Conservation (phyloP, 441 rosid species). For the Melianthus villosus region DNA sequence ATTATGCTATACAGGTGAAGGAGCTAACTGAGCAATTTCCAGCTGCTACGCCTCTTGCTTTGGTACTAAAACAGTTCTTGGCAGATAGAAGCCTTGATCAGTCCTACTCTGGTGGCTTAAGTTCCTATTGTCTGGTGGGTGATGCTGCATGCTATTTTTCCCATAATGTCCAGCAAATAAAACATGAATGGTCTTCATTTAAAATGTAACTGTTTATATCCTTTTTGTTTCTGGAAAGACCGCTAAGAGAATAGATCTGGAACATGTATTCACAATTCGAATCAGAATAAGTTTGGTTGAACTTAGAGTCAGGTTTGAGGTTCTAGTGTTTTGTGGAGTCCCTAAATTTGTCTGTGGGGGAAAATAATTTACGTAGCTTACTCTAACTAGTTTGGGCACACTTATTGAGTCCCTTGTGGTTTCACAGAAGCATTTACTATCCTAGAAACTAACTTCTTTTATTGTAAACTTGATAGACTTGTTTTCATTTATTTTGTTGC, state of each 20-base stretch:
- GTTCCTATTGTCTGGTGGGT: slow-evolving; percentile 92
- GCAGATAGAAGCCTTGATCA: slow-evolving; percentile 97
- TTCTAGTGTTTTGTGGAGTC: too few relatives aligned
- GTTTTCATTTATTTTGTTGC: background rate
- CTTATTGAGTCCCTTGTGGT: too few relatives aligned
- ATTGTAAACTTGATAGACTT: too few relatives aligned
- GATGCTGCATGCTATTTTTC: slow-evolving; percentile 1
- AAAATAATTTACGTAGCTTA: background rate
- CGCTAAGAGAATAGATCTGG: background rate
- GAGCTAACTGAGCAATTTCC: slow-evolving; percentile 87
- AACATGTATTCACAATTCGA: background rate
- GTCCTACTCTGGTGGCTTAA: slow-evolving; percentile 97
- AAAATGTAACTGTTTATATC: too few relatives aligned
- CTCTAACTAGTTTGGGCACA: too few relatives aligned
- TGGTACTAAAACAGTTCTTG: slow-evolving; percentile 91
- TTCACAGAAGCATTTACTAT: too few relatives aligned
- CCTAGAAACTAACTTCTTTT: too few relatives aligned
- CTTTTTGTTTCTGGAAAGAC: background rate
- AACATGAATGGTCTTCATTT: background rate
- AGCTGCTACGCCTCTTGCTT: slow-evolving; percentile 88
- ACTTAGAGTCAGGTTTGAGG: background rate
- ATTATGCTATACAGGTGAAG: slow-evolving; percentile 46
- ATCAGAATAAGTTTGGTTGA: background rate
- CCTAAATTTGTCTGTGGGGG: too few relatives aligned
- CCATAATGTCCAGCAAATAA: background rate